Evolutionary conservation across 345 rosid species (phyloP).

Genomic region (Populus deltoides): DNA sequence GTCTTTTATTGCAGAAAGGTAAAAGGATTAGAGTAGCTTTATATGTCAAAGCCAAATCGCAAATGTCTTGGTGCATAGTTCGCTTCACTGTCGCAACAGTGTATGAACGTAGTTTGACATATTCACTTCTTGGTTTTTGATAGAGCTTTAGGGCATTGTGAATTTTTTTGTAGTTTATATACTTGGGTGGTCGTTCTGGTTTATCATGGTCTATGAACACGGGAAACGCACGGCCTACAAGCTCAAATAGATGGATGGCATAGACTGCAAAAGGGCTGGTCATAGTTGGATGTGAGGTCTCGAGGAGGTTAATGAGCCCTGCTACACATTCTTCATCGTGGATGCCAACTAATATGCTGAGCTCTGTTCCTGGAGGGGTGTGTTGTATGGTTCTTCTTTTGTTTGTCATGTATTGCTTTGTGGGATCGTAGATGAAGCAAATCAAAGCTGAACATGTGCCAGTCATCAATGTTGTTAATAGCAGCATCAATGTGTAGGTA

Average conservation of each 20-base stretch:
- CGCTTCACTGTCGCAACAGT: constrained; percentile 46
- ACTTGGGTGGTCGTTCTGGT: not conserved
- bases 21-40: constrained; percentile 54
- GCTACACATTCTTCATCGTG: constrained; percentile 41
- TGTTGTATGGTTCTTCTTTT: constrained; percentile 76
- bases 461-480: constrained; percentile 32
- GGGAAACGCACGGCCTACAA: constrained; percentile 53
- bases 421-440: constrained; percentile 62
- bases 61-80: constrained; percentile 70
- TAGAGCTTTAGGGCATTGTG: constrained; percentile 43
- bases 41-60: constrained; percentile 53
- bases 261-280: constrained; percentile 39
- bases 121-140: constrained; percentile 30
- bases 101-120: constrained; percentile 38
- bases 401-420: constrained; percentile 61
- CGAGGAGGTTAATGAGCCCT: constrained; percentile 50
- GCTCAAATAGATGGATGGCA: constrained; percentile 59
- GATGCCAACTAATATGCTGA: constrained; percentile 46
- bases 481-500: constrained; percentile 40
- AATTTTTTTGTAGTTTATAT: constrained; percentile 23
- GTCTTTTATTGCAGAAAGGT: constrained; percentile 46
- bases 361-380: constrained; percentile 38
- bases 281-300: constrained; percentile 50
- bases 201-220: constrained; percentile 46
- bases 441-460: constrained; percentile 43